Base-by-base conservation (phyloP, 179 eudicot species). In the Carnegiea gigantea region DNA sequence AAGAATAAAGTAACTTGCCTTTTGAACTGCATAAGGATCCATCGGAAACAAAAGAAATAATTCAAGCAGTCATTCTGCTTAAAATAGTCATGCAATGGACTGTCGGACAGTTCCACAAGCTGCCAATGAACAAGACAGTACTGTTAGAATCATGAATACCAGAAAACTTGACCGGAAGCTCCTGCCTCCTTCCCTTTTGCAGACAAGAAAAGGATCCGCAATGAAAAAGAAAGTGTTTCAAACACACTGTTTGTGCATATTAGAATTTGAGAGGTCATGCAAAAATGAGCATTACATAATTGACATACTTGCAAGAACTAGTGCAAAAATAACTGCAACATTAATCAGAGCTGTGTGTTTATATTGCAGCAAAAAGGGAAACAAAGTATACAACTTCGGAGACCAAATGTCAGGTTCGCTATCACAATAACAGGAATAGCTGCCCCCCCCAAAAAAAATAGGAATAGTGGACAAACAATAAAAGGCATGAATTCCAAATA, bases 21-120 rank as follows among this genome's bases (percentile, higher is more conserved):
- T 88, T 95, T 93, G 70, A 95, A 93, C 80, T 93, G 98, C 85
- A 95, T 95, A 78, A 95, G 94, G 77, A 95, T 84, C 98, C 98
- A 95, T 74, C 98, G 97, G 88, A 95, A 95, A 89, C 97, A 95
- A 82, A 95, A 95, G 95, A 95, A 95, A 81, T 93, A 93, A 71
- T 95, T 95, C 86, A 95, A 88, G 90, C 98, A 95, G 84, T 95
- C 98, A 18, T 90, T 88, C 88, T 93, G 89, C 89, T 88, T 74
- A 64, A 95, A 91, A 80, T 92, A 94, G 84, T 89, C 90, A 70
- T 93, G 98, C 85, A 95, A 84, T 80, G 97, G 97, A 82, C 86
- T 73, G 88, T 95, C 98, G 76, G 92, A 88, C 87, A 93, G 79
- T 88, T 95, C 98, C 82, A 95, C 95, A 85, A 95, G 84, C 98